phyloP scores from a whole-genome alignment of 495 filamentous ascomycete species.

The Neurospora pannonica region DNA sequence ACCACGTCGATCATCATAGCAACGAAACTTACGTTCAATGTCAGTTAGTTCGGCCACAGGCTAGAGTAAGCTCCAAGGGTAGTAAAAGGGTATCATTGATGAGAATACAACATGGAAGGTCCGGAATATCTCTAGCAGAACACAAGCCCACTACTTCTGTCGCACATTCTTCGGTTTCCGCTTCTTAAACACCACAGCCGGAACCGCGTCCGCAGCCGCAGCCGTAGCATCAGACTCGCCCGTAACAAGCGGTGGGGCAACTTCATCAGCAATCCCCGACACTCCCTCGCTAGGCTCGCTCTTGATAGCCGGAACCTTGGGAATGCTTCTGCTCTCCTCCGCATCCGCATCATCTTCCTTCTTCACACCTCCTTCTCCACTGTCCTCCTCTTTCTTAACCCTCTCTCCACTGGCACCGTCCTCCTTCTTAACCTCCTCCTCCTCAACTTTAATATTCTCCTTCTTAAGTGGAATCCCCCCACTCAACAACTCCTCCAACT shows the following conservation, averaged over 20 bases:
- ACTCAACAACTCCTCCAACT: slow-evolving; percentile 64
- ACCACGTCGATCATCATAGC: background rate
- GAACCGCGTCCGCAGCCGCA: background rate
- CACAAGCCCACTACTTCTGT: slow-evolving; percentile 30
- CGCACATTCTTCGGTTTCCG: slow-evolving; percentile 72
- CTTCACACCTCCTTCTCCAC: slow-evolving; percentile 5
- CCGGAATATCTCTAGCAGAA: background rate
- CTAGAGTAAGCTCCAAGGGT: background rate
- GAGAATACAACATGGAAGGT: background rate
- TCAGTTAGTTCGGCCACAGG: background rate
- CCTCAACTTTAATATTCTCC: too few species aligned
- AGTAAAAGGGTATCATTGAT: slow-evolving; percentile 11
- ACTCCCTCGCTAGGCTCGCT: slow-evolving; percentile 15
- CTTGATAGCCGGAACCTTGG: slow-evolving; percentile 2
- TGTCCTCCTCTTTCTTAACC: slow-evolving; percentile 17
- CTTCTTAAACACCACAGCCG: slow-evolving; percentile 74
- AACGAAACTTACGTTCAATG: background rate
- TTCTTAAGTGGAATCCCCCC: slow-evolving; percentile 25
- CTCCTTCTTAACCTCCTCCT: slow-evolving; percentile 10
- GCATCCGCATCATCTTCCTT: slow-evolving; percentile 7
- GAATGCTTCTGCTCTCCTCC: background rate
- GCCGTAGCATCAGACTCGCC: background rate
- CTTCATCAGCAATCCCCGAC: background rate
- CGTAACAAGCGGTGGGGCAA: background rate
- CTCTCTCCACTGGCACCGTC: slow-evolving; percentile 14